Evolutionary conservation across 2,329 filamentous ascomycete species (phyloP).

Genomic region (Trichoderma koningii): DNA sequence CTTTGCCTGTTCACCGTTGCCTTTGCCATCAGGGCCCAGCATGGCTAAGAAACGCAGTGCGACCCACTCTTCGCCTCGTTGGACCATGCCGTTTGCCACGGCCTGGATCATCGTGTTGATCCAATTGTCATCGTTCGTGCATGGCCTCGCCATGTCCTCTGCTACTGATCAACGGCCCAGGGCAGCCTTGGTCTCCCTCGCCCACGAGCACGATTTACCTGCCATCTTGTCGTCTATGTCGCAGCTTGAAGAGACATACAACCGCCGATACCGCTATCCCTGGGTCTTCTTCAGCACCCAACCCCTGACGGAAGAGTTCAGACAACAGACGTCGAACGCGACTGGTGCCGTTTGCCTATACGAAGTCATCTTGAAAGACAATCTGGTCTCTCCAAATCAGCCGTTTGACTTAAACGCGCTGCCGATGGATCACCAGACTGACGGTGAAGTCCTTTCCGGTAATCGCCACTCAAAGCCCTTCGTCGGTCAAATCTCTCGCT

Average conservation of each 20-base stretch:
- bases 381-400: constrained; percentile 60
- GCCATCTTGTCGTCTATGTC: constrained; percentile 49
- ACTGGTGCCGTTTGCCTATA: constrained; percentile 73
- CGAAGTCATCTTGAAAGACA: constrained; percentile 71
- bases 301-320: constrained; percentile 77
- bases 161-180: constrained; percentile 34
- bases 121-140: constrained; percentile 30
- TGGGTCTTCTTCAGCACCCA: constrained; percentile 88
- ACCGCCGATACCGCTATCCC: constrained; percentile 78
- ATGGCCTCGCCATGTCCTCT: constrained; percentile 29
- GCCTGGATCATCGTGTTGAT: constrained; percentile 32
- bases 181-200: constrained; percentile 40
- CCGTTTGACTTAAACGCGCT: constrained; percentile 46
- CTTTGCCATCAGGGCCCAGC: constrained; percentile 5
- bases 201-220: constrained; percentile 38
- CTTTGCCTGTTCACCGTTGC: neutral
- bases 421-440: too few species aligned
- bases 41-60: constrained; percentile 29
- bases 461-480: constrained; percentile 58
- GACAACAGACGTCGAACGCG: constrained; percentile 63
- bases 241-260: constrained; percentile 64
- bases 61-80: neutral
- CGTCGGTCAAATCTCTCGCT: constrained; percentile 74
- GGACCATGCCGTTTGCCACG: constrained; percentile 24
- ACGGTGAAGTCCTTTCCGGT: constrained; percentile 48